Percentiles rank a stretch among this genome's conserved stretches.
These are phyloP conservation scores for Magnusiomyces tetraspermus DNA, from an alignment of 1,139 yeast genomes.

Conservation along the genomic window DNA sequence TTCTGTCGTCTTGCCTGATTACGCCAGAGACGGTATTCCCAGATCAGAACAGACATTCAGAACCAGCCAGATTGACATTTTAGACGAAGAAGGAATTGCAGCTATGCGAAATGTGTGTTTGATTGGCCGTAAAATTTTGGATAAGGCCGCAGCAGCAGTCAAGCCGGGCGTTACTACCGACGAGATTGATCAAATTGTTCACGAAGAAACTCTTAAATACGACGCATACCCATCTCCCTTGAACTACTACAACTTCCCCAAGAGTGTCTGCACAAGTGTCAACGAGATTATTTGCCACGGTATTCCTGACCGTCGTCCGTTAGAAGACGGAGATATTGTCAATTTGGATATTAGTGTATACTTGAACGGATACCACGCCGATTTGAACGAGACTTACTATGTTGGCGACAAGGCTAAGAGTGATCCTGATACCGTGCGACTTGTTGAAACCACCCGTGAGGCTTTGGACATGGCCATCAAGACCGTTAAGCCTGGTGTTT, in stretches of 20 bases:
- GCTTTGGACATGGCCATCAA: conserved; percentile 75
- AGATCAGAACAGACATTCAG: conserved; percentile 64
- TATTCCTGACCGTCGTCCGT: conserved; percentile 78
- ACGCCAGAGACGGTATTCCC: conserved; percentile 76
- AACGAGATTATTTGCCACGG: conserved; percentile 97
- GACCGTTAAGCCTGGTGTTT: conserved; percentile 82
- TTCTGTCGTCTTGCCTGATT: conserved; percentile 69
- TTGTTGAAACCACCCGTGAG: conserved; percentile 93
- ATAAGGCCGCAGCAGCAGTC: conserved; percentile 72
- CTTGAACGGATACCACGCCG: conserved; percentile 86
- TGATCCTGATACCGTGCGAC: conserved; percentile 67
- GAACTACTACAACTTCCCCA: conserved; percentile 91
- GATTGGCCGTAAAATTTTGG: conserved; percentile 81
- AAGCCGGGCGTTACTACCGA: conserved; percentile 91
- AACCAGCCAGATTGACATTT: conserved; percentile 52
- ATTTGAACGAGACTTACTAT: conserved; percentile 91
- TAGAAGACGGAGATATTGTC: conserved; percentile 89
- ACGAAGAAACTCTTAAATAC: conserved; percentile 78
- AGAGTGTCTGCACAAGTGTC: conserved; percentile 84
- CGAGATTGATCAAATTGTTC: conserved; percentile 78
- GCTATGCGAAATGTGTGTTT: conserved; percentile 65
- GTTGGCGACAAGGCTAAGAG: conserved; percentile 82
- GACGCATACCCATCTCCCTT: conserved; percentile 92
- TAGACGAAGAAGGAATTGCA: conserved; percentile 56
- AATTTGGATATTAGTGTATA: conserved; percentile 83